Evolutionary conservation across 1,139 yeast genomes (phyloP).

Genomic region (Eremothecium gossypii): DNA sequence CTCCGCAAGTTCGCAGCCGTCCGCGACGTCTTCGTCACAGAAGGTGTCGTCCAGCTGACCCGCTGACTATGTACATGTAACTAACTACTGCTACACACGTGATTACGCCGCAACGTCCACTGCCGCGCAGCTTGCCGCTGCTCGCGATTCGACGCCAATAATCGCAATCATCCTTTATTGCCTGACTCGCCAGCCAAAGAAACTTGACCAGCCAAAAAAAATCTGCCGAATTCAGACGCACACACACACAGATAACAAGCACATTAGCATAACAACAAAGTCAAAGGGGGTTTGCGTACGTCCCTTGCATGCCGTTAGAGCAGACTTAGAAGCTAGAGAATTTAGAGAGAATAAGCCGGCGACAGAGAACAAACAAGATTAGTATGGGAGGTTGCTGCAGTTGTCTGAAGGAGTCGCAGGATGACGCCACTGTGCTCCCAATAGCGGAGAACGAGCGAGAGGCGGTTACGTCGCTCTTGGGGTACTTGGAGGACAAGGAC

Average conservation of each 20-base stretch:
- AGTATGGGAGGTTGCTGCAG: conserved; percentile 63
- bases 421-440: conserved; percentile 62
- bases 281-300: too few relatives aligned
- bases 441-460: conserved; percentile 96
- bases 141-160: neutral
- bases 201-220: neutral
- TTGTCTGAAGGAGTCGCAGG: conserved; percentile 38
- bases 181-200: neutral
- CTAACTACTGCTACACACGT: neutral
- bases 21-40: conserved; percentile 22
- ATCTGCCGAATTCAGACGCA: neutral
- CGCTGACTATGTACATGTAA: neutral
- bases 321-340: too few relatives aligned
- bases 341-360: too few relatives aligned
- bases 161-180: neutral
- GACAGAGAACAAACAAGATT: neutral
- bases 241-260: neutral
- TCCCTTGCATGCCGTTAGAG: too few relatives aligned
- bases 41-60: conserved; percentile 13
- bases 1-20: conserved; percentile 26
- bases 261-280: too few relatives aligned
- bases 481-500: conserved; percentile 70
- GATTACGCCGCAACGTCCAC: neutral
- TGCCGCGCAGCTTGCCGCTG: neutral
- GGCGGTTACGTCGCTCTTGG: conserved; percentile 83